These are phyloP conservation scores for Arachis stenosperma DNA, from an alignment of 306 rosid genomes.

Conservation along the genomic window DNA sequence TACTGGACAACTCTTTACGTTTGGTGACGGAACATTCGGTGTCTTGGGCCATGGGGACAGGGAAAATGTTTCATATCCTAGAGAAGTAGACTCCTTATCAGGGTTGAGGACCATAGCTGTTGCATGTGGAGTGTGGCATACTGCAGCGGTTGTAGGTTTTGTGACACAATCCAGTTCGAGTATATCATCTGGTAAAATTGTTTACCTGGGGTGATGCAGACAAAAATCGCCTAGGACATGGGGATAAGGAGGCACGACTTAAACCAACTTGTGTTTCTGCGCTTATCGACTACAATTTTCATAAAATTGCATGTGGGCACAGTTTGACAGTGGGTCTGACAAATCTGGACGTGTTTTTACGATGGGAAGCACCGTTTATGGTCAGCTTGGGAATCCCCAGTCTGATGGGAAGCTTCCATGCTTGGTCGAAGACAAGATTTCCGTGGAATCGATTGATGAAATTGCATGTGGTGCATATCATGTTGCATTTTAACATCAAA, in stretches of 20 bases:
- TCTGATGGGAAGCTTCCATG: slow-evolving; percentile 90
- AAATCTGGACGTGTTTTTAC: slow-evolving; percentile 82
- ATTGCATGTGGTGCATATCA: slow-evolving; percentile 98
- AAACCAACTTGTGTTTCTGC: slow-evolving; percentile 90
- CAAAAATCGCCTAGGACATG: slow-evolving; percentile 94
- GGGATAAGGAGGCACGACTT: slow-evolving; percentile 92
- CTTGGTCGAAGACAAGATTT: slow-evolving; percentile 79
- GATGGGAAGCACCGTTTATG: slow-evolving; percentile 97
- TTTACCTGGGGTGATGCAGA: slow-evolving; percentile 99
- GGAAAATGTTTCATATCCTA: slow-evolving; percentile 75
- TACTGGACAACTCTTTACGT: slow-evolving; percentile 84
- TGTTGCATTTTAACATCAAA: slow-evolving; percentile 82
- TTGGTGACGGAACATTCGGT: slow-evolving; percentile 99
- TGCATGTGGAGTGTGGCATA: slow-evolving; percentile 99
- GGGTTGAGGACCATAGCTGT: slow-evolving; percentile 89
- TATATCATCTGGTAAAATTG: slow-evolving; percentile 81
- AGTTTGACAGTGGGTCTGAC: slow-evolving; percentile 93
- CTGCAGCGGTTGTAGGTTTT: slow-evolving; percentile 96
- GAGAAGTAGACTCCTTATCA: slow-evolving; percentile 83
- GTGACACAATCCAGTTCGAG: slow-evolving; percentile 81
- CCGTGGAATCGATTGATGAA: slow-evolving; percentile 74
- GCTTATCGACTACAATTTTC: slow-evolving; percentile 84
- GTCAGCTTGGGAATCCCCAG: slow-evolving; percentile 94
- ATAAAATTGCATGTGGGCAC: slow-evolving; percentile 92
- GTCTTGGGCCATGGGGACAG: slow-evolving; percentile 93